Percentiles rank a stretch among this genome's conserved stretches.
These are phyloP conservation scores for Cercospora citrullina DNA, from an alignment of 2,329 filamentous ascomycete genomes.

Conservation along the genomic window DNA sequence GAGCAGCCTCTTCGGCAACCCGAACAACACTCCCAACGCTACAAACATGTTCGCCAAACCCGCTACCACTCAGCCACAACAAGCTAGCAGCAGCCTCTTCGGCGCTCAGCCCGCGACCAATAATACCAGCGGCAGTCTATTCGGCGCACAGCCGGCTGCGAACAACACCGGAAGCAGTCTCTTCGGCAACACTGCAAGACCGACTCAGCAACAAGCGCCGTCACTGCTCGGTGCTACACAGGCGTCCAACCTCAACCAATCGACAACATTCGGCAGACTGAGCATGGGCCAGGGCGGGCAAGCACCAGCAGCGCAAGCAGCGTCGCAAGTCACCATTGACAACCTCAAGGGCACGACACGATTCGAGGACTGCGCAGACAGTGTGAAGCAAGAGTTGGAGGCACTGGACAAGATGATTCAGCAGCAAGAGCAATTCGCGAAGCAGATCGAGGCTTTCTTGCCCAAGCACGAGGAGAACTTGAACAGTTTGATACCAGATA, in stretches of 20 bases:
- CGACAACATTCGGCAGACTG: slow-evolving; percentile 37
- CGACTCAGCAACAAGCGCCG: slow-evolving; percentile 33
- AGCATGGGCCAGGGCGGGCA: slow-evolving; percentile 54
- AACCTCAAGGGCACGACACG: slow-evolving; percentile 84
- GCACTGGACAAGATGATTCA: slow-evolving; percentile 78
- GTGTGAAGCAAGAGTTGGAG: slow-evolving; percentile 76
- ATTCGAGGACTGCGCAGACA: slow-evolving; percentile 84
- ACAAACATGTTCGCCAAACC: slow-evolving; percentile 37
- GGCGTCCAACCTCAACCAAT: slow-evolving; percentile 26
- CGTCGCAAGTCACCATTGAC: slow-evolving; percentile 68
- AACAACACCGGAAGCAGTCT: slow-evolving; percentile 21
- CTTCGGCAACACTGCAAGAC: slow-evolving; percentile 22
- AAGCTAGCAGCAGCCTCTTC: slow-evolving; percentile 30
- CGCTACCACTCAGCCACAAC: slow-evolving; percentile 24
- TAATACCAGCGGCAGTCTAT: slow-evolving; percentile 20
- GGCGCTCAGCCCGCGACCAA: slow-evolving; percentile 18
- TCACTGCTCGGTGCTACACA: slow-evolving; percentile 32
- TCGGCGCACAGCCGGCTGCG: slow-evolving; percentile 22
- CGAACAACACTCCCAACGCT: slow-evolving; percentile 13
- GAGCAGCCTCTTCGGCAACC: slow-evolving; percentile 13
- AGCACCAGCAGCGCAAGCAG: slow-evolving; percentile 37
- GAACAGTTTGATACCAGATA: slow-evolving; percentile 64
- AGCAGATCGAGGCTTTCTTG: slow-evolving; percentile 69
- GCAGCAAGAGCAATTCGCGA: slow-evolving; percentile 72
- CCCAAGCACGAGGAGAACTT: slow-evolving; percentile 64